These are phyloP conservation scores for Cryphonectria parasitica DNA, from an alignment of 2,329 filamentous ascomycete genomes.

Conservation along the genomic window DNA sequence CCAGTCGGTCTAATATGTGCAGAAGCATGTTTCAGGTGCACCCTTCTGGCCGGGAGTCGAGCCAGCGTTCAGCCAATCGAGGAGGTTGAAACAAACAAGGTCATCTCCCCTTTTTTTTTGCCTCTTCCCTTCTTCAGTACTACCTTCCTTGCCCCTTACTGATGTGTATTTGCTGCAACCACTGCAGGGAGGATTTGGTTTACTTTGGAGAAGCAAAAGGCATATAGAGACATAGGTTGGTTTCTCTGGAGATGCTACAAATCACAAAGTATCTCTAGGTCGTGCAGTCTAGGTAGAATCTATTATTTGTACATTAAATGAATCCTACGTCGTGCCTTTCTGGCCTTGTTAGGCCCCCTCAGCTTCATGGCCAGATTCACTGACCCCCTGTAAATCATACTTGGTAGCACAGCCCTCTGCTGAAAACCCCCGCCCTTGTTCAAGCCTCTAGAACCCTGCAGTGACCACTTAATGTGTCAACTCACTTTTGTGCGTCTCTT, in stretches of 20 bases:
- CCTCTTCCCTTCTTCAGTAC: background rate
- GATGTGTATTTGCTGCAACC: background rate
- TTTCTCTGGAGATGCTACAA: too few relatives aligned
- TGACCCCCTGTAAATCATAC: background rate
- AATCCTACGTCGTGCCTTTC: background rate
- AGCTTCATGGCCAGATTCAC: background rate
- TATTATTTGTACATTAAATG: background rate
- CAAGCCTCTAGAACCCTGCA: slow-evolving; percentile 22
- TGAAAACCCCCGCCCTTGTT: background rate
- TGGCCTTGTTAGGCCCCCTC: background rate
- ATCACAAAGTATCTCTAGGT: background rate
- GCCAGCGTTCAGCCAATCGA: slow-evolving; percentile 18
- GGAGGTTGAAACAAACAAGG: background rate
- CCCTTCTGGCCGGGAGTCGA: slow-evolving; percentile 11
- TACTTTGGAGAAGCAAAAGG: background rate
- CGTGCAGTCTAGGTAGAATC: background rate
- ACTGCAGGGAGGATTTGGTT: background rate
- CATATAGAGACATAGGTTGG: background rate
- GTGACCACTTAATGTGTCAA: slow-evolving; percentile 5
- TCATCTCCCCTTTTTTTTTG: background rate
- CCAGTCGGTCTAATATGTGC: slow-evolving; percentile 16
- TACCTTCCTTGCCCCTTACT: background rate
- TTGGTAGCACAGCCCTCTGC: background rate
- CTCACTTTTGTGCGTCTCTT: background rate
- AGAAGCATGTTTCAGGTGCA: slow-evolving; percentile 24